phyloP scores from a whole-genome alignment of 345 rosid genomes.

The Euphorbia peplus region DNA sequence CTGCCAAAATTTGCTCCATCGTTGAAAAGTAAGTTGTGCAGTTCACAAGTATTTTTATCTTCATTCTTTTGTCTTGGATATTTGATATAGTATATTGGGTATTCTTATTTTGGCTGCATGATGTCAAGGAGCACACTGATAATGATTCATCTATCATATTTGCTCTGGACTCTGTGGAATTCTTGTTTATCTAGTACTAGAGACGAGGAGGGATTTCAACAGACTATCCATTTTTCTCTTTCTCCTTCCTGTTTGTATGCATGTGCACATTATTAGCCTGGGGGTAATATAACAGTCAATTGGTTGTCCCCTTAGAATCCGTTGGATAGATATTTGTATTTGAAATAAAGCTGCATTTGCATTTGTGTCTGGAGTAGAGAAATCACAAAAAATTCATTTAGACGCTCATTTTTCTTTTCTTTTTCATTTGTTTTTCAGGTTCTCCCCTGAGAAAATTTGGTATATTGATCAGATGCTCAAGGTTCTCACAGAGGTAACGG shows the following conservation, averaged over 20 bases:
- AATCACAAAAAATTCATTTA: not conserved
- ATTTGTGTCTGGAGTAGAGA: not conserved
- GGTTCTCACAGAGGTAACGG: slow-evolving; percentile 92
- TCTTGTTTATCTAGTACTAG: slow-evolving; percentile 1
- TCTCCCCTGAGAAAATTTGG: slow-evolving; percentile 95
- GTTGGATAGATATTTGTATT: not conserved
- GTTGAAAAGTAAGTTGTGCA: slow-evolving; percentile 81
- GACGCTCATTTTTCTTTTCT: not conserved
- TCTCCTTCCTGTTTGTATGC: not conserved
- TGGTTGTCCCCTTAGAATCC: not conserved
- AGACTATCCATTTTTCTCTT: not conserved
- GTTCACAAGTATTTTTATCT: slow-evolving; percentile 4
- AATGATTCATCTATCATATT: not conserved
- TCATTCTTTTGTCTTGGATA: not conserved
- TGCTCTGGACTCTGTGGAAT: not conserved
- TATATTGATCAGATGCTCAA: slow-evolving; percentile 99
- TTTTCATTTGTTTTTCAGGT: slow-evolving; percentile 49
- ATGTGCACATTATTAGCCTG: too few relatives aligned
- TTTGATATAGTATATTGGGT: slow-evolving; percentile 3
- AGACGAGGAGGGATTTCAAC: not conserved
- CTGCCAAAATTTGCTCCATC: slow-evolving; percentile 94
- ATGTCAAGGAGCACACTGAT: not conserved
- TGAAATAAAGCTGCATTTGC: not conserved
- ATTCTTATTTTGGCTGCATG: slow-evolving; percentile 11
- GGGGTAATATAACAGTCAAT: not conserved